Evolutionary conservation across 306 rosid species (phyloP), one percentile per base, ranked within the genome.

Genomic region (Hippophae rhamnoides): DNA sequence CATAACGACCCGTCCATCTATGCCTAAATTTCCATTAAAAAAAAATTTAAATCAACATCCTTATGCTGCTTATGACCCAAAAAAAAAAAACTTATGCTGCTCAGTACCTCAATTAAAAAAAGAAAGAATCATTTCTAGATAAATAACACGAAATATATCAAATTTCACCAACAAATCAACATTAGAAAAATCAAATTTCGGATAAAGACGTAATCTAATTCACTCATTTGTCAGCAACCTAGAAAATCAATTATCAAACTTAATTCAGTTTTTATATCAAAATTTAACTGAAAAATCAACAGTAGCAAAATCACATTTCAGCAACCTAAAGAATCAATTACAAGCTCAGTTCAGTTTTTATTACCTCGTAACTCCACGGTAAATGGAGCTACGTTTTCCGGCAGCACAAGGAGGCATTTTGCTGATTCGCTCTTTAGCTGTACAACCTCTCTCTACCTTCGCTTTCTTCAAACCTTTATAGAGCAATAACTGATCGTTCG

Each of bases 1-100:
- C 99, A 58, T 92, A 92, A 47, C 99, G 99, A 64, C 99, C 99
- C 7, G 99, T 92, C 99, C 99, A 92, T 72, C 99, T 88, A 92
- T 93, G 99, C 81, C 99, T 92, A 66, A 54, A 47, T 57, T 65
- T 75, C 64, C 77, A 70, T 10, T 10, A 49, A 64, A 60, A 61
- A 61, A 31, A 49, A 61, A 18, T 18, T 18, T 41, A 45, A 45
- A 9, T 58, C 11, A 12, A n/a, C 52, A 53, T 40, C 10, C 8
- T 26, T 31, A n/a, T 31, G n/a, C 27, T 41, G 1, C 48, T 63
- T 2, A 46, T 1, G 5, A 14, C 40, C 27, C 5, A 40, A 18
- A 48, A 6, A 41, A 31, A 18, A 18, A 18, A 18, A 18, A 18
- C 8, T 26, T 31, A n/a, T 31, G n/a, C 27, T 41, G 1, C 48